Base-by-base conservation (phyloP, 2,329 filamentous ascomycete genomes). In the Aspergillus sp. region DNA sequence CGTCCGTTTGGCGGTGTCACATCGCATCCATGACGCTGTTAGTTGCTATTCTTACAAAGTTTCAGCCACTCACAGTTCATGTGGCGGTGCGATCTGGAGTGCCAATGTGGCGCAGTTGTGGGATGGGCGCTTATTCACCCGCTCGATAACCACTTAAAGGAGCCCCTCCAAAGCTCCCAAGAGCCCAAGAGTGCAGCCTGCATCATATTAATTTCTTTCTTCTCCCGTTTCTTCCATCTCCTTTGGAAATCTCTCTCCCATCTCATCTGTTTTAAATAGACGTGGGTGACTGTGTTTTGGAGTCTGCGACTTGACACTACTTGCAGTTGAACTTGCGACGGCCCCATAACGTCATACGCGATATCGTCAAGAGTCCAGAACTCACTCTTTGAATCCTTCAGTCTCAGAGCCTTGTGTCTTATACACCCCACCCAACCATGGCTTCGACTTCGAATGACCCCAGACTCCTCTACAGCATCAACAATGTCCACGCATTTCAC, bases 401-500 rank as follows among this genome's bases (percentile, higher is more conserved):
- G 11, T 35, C 35, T 12, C 45, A 46, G 37, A 9, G 11, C 35
- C 35, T 12, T 24, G 27, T 33, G 23, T 44, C n/a, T 31, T 41
- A 17, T 35, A 12, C 24, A 39, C 11, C 17, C 19, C 17, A n/a
- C 14, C 17, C 21, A 9, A 27, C 19, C 41, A 72, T 73, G 70
- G 57, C 70, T 17, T 63, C 64, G 37, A 14, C n/a, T 37, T 56
- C 68, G 37, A 50, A 75, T 52, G 75, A 77, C 43, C 73, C 75
- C 21, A 67, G 74, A 40, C 65, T 78, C 33, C 70, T 77, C 27
- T 77, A 74, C 64, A 77, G 72, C 62, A 68, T 98, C 72, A 86
- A 88, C 65, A 91, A 91, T 79, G 93, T 99, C 70, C 88, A 88
- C 64, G 95, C 93, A 63, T 96, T 91, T 78, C 91, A 97, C 72